phyloP scores from a whole-genome alignment of 768 basidiomycete genomes.

The Mycena amicta region DNA sequence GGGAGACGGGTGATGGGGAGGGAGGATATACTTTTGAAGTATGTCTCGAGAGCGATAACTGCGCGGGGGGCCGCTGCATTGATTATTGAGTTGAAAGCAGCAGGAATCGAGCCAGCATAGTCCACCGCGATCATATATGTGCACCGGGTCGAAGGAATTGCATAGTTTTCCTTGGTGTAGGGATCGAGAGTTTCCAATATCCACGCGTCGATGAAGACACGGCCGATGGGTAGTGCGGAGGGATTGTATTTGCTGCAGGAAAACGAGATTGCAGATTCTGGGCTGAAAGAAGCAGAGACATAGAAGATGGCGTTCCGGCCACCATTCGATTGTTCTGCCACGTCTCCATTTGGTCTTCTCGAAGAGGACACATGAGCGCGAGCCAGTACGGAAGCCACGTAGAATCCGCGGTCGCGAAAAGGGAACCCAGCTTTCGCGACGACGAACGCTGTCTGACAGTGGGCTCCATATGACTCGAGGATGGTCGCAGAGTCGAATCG shows the following conservation, averaged over 20 bases:
- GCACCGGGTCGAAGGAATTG: constrained; percentile 91
- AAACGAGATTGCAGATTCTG: constrained; percentile 61
- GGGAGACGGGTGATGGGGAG: constrained; percentile 74
- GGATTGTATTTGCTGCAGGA: constrained; percentile 75
- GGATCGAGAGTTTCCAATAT: constrained; percentile 95
- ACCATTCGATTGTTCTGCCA: constrained; percentile 40
- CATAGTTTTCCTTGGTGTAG: constrained; percentile 90
- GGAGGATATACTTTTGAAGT: constrained; percentile 65
- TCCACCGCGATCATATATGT: constrained; percentile 85
- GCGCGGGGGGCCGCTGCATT: constrained; percentile 76
- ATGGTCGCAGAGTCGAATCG: constrained; percentile 69
- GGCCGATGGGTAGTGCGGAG: constrained; percentile 70
- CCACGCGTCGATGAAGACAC: constrained; percentile 91
- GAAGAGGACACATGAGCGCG: constrained; percentile 46
- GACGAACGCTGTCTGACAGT: constrained; percentile 70
- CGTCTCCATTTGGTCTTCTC: constrained; percentile 46
- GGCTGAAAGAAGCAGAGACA: constrained; percentile 81
- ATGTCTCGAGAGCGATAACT: constrained; percentile 73
- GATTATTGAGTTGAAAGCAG: constrained; percentile 82
- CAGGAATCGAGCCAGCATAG: constrained; percentile 82
- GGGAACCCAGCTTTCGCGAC: constrained; percentile 83
- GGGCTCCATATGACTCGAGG: constrained; percentile 79
- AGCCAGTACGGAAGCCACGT: constrained; percentile 77
- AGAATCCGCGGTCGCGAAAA: constrained; percentile 88
- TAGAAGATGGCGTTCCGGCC: constrained; percentile 72